A percentile compares a stretch with the other conserved stretches of the same genome.
These are phyloP conservation scores for Aspergillus pseudoterreus DNA, from an alignment of 2,329 filamentous ascomycete genomes.

Conservation along the genomic window DNA sequence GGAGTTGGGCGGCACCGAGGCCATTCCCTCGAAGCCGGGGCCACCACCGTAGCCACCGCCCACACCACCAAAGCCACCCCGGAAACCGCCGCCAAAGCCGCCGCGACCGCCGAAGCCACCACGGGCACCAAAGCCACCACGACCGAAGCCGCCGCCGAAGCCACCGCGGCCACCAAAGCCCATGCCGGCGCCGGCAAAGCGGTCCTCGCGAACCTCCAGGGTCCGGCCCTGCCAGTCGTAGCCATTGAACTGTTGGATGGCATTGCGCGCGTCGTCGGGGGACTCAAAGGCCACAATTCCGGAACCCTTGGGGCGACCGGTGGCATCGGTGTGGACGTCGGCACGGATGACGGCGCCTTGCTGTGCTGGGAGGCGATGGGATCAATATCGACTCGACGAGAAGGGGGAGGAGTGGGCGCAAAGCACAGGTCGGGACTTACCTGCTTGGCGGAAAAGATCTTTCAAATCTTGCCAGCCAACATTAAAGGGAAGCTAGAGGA, in stretches of 20 bases:
- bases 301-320: constrained; percentile 92
- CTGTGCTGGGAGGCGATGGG: constrained; percentile 33
- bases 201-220: constrained; percentile 93
- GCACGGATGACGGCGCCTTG: constrained; percentile 83
- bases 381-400: constrained; percentile 26
- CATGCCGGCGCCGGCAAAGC: constrained; percentile 67
- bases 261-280: constrained; percentile 88
- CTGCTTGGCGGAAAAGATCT: constrained; percentile 96
- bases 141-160: constrained; percentile 51
- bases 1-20: constrained; percentile 66
- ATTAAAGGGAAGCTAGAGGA: constrained; percentile 81
- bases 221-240: constrained; percentile 96
- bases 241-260: constrained; percentile 96
- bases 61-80: constrained; percentile 43
- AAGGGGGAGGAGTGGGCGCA: neutral
- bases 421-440: constrained; percentile 54
- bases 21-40: constrained; percentile 38
- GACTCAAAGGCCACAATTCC: constrained; percentile 97
- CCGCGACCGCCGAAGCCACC: constrained; percentile 49
- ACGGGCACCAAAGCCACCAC: constrained; percentile 49
- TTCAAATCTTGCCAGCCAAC: constrained; percentile 99
- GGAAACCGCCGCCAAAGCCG: constrained; percentile 53
- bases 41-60: constrained; percentile 51
- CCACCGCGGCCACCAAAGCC: constrained; percentile 45
- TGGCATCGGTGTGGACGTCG: constrained; percentile 87